These are phyloP conservation scores for Novymonas esmeraldas DNA, from an alignment of 208 protist species.

Conservation along the genomic window DNA sequence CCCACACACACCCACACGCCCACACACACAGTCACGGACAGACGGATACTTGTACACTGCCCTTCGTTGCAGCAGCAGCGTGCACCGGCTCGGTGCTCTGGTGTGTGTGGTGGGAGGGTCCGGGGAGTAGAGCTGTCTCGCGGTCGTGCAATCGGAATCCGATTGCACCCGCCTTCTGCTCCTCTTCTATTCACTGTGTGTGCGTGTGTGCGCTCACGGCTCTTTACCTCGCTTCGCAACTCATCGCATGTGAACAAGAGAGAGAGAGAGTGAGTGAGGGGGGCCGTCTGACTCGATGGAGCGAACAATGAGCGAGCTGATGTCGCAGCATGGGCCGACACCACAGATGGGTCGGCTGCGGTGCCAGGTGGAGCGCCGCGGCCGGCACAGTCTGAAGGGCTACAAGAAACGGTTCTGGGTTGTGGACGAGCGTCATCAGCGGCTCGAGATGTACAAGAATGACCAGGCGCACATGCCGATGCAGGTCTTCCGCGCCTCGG, in stretches of 20 bases:
- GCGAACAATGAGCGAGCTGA: constrained; percentile 21
- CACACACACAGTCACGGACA: neutral
- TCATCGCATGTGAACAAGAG: neutral
- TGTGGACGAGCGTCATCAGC: constrained; percentile 48
- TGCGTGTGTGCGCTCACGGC: neutral
- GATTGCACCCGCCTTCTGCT: neutral
- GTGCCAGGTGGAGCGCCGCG: constrained; percentile 53
- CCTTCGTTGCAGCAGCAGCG: too few species aligned
- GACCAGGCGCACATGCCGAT: constrained; percentile 73
- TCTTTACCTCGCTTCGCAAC: neutral
- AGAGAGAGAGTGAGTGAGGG: too few species aligned
- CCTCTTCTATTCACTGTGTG: neutral
- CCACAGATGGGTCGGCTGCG: constrained; percentile 75
- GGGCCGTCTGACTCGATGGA: too few species aligned
- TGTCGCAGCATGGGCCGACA: constrained; percentile 22
- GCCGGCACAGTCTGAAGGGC: constrained; percentile 36
- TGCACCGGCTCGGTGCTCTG: too few species aligned
- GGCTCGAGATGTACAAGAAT: constrained; percentile 87
- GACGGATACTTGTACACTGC: too few species aligned
- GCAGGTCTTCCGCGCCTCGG: constrained; percentile 44
- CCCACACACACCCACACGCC: neutral
- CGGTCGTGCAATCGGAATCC: too few species aligned
- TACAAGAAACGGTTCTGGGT: constrained; percentile 90
- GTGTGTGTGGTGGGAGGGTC: too few species aligned
- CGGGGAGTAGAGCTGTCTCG: too few species aligned